These are phyloP conservation scores for Lithospermum erythrorhizon DNA, from an alignment of 257 asterid genomes.

Conservation along the genomic window DNA sequence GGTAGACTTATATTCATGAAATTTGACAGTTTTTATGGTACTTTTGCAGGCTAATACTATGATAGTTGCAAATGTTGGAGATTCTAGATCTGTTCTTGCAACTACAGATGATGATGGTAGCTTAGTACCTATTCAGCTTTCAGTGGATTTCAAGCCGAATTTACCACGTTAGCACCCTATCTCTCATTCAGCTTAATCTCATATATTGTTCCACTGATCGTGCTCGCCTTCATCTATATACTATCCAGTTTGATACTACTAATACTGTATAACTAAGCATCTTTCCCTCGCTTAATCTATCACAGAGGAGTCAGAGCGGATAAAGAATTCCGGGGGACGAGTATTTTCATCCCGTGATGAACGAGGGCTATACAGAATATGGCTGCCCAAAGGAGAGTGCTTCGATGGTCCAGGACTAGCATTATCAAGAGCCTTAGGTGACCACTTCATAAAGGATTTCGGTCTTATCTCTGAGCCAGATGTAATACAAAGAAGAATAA, in stretches of 20 bases:
- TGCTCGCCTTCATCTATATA: no score
- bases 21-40: background rate
- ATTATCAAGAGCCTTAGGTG: conserved; percentile 74
- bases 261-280: background rate
- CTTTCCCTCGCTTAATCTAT: conserved; percentile 5
- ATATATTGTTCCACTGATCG: background rate
- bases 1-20: background rate
- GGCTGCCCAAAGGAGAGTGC: conserved; percentile 55
- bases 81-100: conserved; percentile 69
- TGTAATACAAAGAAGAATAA: conserved; percentile 43
- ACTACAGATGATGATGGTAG: conserved; percentile 36
- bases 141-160: conserved; percentile 75
- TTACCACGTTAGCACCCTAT: conserved; percentile 41
- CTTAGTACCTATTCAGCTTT: conserved; percentile 52
- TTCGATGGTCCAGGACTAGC: conserved; percentile 70
- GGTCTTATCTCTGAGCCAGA: conserved; percentile 81
- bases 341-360: conserved; percentile 46
- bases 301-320: conserved; percentile 57
- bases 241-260: background rate
- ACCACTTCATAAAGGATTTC: conserved; percentile 55
- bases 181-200: background rate
- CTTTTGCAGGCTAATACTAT: conserved; percentile 45
- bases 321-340: conserved; percentile 47
- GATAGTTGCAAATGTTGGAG: conserved; percentile 61
- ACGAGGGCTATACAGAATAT: conserved; percentile 57